Evolutionary conservation across 2,329 filamentous ascomycete genomes (phyloP).

Genomic region (Xylaria polymorpha): DNA sequence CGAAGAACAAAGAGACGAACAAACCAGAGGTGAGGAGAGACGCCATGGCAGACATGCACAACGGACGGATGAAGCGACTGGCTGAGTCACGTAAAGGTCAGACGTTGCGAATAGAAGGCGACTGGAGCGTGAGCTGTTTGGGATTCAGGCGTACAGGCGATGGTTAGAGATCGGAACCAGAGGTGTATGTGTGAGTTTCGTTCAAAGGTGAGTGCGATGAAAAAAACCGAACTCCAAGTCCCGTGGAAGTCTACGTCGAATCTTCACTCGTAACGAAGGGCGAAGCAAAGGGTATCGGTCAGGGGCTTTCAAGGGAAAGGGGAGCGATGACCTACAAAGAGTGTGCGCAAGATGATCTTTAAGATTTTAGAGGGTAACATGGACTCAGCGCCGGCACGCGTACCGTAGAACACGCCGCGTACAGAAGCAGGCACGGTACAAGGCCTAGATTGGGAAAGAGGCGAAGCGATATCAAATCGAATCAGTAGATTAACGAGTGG

Average conservation of each 20-base stretch:
- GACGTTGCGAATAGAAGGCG: not conserved
- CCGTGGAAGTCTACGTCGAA: not conserved
- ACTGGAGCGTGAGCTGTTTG: not conserved
- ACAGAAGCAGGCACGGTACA: conserved; percentile 13
- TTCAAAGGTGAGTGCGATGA: conserved; percentile 10
- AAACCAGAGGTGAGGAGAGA: conserved; percentile 13
- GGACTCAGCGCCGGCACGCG: not conserved
- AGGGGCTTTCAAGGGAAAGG: not conserved
- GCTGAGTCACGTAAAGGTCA: conserved; percentile 10
- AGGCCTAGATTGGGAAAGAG: not conserved
- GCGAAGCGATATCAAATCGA: conserved; percentile 3
- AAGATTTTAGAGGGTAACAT: conserved; percentile 22
- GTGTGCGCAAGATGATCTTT: conserved; percentile 19
- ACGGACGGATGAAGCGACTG: not conserved
- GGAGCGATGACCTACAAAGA: conserved; percentile 11
- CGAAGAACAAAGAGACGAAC: conserved; percentile 31
- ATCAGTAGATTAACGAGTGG: conserved; percentile 7
- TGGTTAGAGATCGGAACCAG: not conserved
- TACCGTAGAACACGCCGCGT: not conserved
- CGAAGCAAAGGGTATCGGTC: conserved; percentile 5
- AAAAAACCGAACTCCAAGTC: conserved; percentile 3
- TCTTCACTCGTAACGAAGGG: conserved; percentile 16
- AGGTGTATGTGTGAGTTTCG: conserved; percentile 12
- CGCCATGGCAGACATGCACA: conserved; percentile 29
- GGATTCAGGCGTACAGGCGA: conserved; percentile 19